phyloP scores from a whole-genome alignment of 2,329 filamentous ascomycete species.

The Fonsecaea erecta region DNA sequence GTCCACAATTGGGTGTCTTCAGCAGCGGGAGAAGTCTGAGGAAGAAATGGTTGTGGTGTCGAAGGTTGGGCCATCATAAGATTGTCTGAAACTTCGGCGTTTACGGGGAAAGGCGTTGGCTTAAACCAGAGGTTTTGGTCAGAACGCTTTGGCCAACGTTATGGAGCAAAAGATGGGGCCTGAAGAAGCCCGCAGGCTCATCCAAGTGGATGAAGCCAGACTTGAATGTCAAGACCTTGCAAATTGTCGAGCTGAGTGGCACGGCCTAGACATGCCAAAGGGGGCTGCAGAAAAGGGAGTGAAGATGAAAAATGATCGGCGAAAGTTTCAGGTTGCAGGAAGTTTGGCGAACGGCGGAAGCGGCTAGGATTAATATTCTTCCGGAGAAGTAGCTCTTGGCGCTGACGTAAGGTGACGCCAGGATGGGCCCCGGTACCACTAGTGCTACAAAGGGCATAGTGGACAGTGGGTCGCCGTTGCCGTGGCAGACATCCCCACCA shows the following conservation, averaged over 20 bases:
- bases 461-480: constrained; percentile 13
- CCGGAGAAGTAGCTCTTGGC: constrained; percentile 13
- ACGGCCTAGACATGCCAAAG: not conserved
- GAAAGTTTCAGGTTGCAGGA: constrained; percentile 6
- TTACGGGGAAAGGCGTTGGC: not conserved
- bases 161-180: not conserved
- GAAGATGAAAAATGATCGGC: constrained; percentile 11
- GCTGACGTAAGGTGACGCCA: constrained; percentile 17
- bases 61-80: constrained; percentile 32
- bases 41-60: constrained; percentile 21
- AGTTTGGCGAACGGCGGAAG: not conserved
- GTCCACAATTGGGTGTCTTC: not conserved
- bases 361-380: constrained; percentile 2
- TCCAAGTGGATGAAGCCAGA: constrained; percentile 2
- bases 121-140: not conserved
- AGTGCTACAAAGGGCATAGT: not conserved
- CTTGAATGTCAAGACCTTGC: not conserved
- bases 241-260: not conserved
- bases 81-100: not conserved
- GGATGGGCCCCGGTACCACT: too few species aligned
- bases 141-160: not conserved
- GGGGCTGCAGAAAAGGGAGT: constrained; percentile 4
- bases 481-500: constrained; percentile 14
- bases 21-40: constrained; percentile 4
- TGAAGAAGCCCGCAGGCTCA: constrained; percentile 1